A percentile compares a stretch with the other conserved stretches of the same genome.
Conservation (phyloP, 2,329 filamentous ascomycete species). For the Aspergillus ruber region DNA sequence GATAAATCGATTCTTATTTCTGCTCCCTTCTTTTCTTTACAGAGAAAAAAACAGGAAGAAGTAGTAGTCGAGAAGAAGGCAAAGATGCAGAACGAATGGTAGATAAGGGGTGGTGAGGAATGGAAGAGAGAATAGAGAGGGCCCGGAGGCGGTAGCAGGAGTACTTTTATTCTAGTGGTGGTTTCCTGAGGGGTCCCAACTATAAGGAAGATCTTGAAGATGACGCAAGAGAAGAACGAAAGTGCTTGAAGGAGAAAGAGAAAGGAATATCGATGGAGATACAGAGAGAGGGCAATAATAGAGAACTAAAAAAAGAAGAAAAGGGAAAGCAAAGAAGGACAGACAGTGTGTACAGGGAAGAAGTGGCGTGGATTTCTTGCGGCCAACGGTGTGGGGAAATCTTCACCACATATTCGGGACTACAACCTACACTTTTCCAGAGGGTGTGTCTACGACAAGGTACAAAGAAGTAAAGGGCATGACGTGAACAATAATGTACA, state of each 20-base stretch:
- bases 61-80: background rate
- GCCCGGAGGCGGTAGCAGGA: constrained; percentile 13
- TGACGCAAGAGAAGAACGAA: no score
- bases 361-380: background rate
- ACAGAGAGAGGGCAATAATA: no score
- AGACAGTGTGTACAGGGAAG: background rate
- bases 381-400: background rate
- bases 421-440: no score
- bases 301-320: background rate
- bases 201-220: no score
- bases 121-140: constrained; percentile 9
- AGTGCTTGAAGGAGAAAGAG: no score
- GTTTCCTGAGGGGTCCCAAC: no score
- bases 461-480: no score
- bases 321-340: background rate
- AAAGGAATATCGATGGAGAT: no score
- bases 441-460: no score
- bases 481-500: no score
- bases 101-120: constrained; percentile 11
- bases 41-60: constrained; percentile 4
- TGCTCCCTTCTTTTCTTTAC: background rate
- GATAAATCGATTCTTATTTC: background rate
- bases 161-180: background rate
- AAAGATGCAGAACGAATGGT: constrained; percentile 5
- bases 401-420: background rate